Conservation (phyloP, 2,329 filamentous ascomycete genomes). For the Paecilomyces niveus region DNA sequence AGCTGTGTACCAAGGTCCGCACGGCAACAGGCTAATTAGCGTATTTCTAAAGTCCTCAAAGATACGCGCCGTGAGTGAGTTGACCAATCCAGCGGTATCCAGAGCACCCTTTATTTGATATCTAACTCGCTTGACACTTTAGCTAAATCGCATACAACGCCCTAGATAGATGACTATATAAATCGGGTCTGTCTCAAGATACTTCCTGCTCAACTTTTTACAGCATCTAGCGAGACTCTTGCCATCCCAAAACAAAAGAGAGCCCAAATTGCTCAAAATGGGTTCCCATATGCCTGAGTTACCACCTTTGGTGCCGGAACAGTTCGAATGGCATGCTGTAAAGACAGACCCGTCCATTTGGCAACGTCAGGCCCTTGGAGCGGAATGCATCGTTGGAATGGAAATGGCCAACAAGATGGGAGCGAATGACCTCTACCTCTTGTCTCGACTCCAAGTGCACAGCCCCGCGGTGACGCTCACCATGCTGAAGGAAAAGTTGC, state of each 20-base stretch:
- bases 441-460: not conserved
- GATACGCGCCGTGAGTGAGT: not conserved
- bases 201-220: not conserved
- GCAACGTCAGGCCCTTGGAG: slow-evolving; percentile 1
- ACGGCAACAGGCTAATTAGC: not conserved
- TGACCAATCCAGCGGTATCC: not conserved
- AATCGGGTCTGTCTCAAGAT: not conserved
- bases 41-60: not conserved
- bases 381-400: slow-evolving; percentile 3
- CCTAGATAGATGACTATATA: not conserved
- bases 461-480: not conserved
- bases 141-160: not conserved
- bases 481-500: not conserved
- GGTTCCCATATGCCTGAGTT: not conserved
- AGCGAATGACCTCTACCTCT: slow-evolving; percentile 2
- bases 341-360: not conserved
- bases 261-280: not conserved
- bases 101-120: not conserved
- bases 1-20: not conserved
- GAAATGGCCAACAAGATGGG: slow-evolving; percentile 1
- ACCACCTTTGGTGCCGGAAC: slow-evolving; percentile 5
- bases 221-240: not conserved
- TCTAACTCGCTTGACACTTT: not conserved
- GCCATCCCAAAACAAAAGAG: not conserved
- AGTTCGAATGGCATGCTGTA: slow-evolving; percentile 1